Conservation (phyloP, 495 filamentous ascomycete species). For the Podospora bellae-mahoneyi region DNA sequence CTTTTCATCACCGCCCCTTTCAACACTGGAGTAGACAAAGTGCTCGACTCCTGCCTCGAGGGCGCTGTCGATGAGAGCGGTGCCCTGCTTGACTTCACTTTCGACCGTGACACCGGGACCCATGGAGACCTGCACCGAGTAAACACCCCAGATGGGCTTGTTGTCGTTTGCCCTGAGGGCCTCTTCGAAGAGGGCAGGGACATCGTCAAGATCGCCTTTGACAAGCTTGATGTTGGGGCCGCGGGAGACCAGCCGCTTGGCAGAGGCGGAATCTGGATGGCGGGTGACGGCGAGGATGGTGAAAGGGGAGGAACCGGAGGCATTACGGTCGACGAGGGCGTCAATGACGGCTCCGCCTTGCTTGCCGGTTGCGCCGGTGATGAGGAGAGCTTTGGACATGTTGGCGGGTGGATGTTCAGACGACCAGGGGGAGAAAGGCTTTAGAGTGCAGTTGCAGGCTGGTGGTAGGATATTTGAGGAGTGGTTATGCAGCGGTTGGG, state of each 20-base stretch:
- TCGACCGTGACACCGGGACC: slow-evolving; percentile 48
- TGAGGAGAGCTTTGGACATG: slow-evolving; percentile 49
- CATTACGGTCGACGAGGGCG: slow-evolving; percentile 42
- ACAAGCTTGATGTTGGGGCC: slow-evolving; percentile 52
- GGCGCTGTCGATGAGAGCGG: slow-evolving; percentile 57
- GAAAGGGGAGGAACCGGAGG: slow-evolving; percentile 24
- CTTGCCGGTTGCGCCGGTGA: slow-evolving; percentile 68
- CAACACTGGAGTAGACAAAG: slow-evolving; percentile 69
- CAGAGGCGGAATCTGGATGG: slow-evolving; percentile 45
- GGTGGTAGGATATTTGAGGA: not conserved
- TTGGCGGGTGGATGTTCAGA: not conserved
- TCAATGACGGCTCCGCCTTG: slow-evolving; percentile 62
- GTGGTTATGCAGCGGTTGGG: not conserved
- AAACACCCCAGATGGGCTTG: slow-evolving; percentile 39
- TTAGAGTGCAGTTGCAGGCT: not conserved
- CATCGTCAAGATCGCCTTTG: slow-evolving; percentile 57
- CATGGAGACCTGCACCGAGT: slow-evolving; percentile 40
- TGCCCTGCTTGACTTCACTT: slow-evolving; percentile 61
- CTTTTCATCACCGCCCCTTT: slow-evolving; percentile 58
- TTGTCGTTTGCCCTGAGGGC: slow-evolving; percentile 38
- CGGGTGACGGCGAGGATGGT: slow-evolving; percentile 64
- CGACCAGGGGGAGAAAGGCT: not conserved
- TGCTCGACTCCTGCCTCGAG: slow-evolving; percentile 56
- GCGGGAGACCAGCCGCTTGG: slow-evolving; percentile 46
- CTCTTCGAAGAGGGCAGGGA: slow-evolving; percentile 48